Conservation (phyloP, 1,284 basidiomycete genomes). For the Inonotus hispidus region DNA sequence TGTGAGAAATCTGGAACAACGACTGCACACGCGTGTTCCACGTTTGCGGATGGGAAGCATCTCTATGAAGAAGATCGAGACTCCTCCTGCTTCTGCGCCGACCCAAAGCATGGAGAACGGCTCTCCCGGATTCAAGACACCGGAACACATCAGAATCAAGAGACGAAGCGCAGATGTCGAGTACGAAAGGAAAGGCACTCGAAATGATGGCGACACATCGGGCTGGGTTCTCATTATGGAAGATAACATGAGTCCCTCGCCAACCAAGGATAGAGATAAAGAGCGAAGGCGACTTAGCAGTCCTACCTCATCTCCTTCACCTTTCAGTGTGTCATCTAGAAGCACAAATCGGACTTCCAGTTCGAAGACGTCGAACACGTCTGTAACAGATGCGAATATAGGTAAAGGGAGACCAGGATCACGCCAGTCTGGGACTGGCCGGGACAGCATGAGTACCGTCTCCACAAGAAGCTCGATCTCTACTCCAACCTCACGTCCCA, state of each 20-base stretch:
- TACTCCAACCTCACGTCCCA: slow-evolving; percentile 63
- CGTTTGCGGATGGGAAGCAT: slow-evolving; percentile 72
- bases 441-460: slow-evolving; percentile 47
- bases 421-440: slow-evolving; percentile 50
- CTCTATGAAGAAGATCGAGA: slow-evolving; percentile 40
- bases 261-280: slow-evolving; percentile 49
- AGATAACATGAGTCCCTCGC: slow-evolving; percentile 57
- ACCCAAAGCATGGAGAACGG: neutral
- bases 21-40: slow-evolving; percentile 78
- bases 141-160: slow-evolving; percentile 17
- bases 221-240: slow-evolving; percentile 84
- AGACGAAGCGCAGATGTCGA: slow-evolving; percentile 30
- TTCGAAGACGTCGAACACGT: slow-evolving; percentile 31
- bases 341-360: slow-evolving; percentile 7
- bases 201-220: slow-evolving; percentile 44
- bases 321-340: slow-evolving; percentile 31
- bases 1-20: slow-evolving; percentile 74
- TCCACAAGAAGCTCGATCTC: slow-evolving; percentile 55
- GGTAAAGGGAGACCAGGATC: slow-evolving; percentile 53
- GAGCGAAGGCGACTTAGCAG: slow-evolving; percentile 56
- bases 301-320: slow-evolving; percentile 34
- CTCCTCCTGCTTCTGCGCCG: slow-evolving; percentile 29
- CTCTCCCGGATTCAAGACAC: slow-evolving; percentile 2
- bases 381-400: slow-evolving; percentile 36
- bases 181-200: slow-evolving; percentile 23